A percentile compares a stretch with the other conserved stretches of the same genome.
phyloP scores from a whole-genome alignment of 148 eudicot genomes.

The Rhododendron ovatum region DNA sequence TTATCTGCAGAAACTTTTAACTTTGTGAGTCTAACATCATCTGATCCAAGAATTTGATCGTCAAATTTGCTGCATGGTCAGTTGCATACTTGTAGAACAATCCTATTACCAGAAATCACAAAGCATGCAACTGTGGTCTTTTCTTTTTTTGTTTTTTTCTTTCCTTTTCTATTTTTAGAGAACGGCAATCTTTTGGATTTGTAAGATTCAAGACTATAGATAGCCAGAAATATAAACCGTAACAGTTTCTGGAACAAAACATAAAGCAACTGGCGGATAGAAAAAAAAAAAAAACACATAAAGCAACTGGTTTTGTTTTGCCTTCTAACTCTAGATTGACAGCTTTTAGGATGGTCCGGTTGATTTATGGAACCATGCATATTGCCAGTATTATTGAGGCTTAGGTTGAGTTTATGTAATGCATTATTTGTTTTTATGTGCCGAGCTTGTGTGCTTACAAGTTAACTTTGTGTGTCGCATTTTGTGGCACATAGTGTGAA shows the following conservation, averaged over 20 bases:
- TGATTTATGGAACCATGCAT: not conserved
- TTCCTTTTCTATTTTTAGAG: not conserved
- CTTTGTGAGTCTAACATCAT: not conserved
- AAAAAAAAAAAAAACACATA: not conserved
- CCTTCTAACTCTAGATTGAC: not conserved
- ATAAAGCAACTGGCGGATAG: not conserved
- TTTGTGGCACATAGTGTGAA: not conserved
- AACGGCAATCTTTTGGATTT: not conserved
- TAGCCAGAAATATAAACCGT: not conserved
- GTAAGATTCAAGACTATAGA: too few species aligned
- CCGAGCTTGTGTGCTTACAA: not conserved
- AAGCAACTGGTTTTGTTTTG: not conserved
- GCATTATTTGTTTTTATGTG: not conserved
- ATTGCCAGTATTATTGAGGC: not conserved
- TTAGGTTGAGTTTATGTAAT: not conserved
- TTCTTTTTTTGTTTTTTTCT: not conserved
- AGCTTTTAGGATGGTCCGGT: not conserved
- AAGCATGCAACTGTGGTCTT: not conserved
- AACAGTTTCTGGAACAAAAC: not conserved
- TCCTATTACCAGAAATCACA: not conserved
- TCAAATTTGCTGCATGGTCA: not conserved
- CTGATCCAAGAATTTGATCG: slow-evolving; percentile 6
- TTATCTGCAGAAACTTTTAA: not conserved
- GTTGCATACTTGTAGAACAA: not conserved
- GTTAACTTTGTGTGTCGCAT: not conserved